A percentile compares a stretch with the other conserved stretches of the same genome.
Conservation (phyloP, 306 rosid genomes). For the Lathyrus aphaca region DNA sequence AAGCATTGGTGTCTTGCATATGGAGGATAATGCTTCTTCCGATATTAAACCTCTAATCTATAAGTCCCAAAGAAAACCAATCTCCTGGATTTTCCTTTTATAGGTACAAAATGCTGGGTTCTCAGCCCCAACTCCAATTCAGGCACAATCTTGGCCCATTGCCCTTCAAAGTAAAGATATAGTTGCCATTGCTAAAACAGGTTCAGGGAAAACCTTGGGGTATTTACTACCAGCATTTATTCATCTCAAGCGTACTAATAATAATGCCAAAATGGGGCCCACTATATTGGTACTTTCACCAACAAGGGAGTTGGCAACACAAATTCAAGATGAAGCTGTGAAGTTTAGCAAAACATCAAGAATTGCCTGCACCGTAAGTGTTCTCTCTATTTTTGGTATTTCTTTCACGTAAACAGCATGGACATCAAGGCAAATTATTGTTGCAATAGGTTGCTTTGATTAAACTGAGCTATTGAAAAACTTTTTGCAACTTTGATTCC, state of each 20-base stretch:
- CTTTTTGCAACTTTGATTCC: background rate
- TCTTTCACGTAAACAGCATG: constrained; percentile 16
- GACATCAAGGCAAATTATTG: constrained; percentile 11
- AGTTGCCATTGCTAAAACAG: constrained; percentile 99
- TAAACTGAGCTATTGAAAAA: constrained; percentile 1
- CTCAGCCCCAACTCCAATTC: constrained; percentile 98
- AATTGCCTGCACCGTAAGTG: constrained; percentile 78
- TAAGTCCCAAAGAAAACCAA: constrained; percentile 60
- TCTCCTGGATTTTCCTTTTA: constrained; percentile 73
- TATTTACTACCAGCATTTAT: constrained; percentile 89
- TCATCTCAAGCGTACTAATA: constrained; percentile 80
- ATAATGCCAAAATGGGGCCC: constrained; percentile 76
- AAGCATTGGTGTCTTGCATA: constrained; percentile 85
- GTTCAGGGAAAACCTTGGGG: constrained; percentile 98
- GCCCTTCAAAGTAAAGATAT: constrained; percentile 94
- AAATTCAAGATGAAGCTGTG: constrained; percentile 96
- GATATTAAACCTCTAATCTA: constrained; percentile 61
- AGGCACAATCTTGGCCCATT: constrained; percentile 99
- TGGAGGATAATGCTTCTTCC: constrained; percentile 98
- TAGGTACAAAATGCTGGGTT: constrained; percentile 98
- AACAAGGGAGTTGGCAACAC: constrained; percentile 97
- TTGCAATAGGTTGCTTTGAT: constrained; percentile 1
- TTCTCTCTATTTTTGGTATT: background rate
- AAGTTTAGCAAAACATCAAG: constrained; percentile 90
- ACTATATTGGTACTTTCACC: constrained; percentile 89